Evolutionary conservation across 345 rosid genomes (phyloP).

Genomic region (Murraya koenigii): DNA sequence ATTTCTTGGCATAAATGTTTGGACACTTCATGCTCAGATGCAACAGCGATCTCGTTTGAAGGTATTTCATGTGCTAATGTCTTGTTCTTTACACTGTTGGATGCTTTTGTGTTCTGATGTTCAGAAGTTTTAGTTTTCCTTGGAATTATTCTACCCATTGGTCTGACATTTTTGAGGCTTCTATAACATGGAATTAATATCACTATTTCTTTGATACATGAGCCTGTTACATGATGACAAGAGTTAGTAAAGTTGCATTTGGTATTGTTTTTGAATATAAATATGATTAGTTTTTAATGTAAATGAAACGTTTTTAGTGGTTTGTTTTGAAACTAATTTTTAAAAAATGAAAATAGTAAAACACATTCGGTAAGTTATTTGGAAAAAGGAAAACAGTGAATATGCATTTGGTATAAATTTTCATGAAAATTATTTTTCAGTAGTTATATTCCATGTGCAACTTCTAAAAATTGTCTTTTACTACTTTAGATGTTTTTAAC

Average conservation of each 20-base stretch:
- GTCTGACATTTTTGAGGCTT: not conserved
- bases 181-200: not conserved
- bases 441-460: too few relatives aligned
- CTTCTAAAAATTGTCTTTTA: too few relatives aligned
- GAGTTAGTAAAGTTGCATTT: not conserved
- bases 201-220: not conserved
- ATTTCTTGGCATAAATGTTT: conserved; percentile 69
- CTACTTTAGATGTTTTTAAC: too few relatives aligned
- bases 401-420: too few relatives aligned
- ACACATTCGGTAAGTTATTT: too few relatives aligned
- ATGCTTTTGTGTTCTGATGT: not conserved
- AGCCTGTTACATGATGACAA: not conserved
- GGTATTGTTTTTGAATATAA: too few relatives aligned
- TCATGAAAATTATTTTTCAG: too few relatives aligned
- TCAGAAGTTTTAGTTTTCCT: not conserved
- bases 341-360: too few relatives aligned
- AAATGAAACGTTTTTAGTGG: too few relatives aligned
- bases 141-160: not conserved
- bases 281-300: too few relatives aligned
- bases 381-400: too few relatives aligned
- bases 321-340: too few relatives aligned
- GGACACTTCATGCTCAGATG: conserved; percentile 88
- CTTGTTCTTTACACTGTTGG: not conserved
- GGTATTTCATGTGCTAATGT: conserved; percentile 34
- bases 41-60: conserved; percentile 95